Conservation (phyloP, 2,329 filamentous ascomycete genomes). For the Penicillium sp. region DNA sequence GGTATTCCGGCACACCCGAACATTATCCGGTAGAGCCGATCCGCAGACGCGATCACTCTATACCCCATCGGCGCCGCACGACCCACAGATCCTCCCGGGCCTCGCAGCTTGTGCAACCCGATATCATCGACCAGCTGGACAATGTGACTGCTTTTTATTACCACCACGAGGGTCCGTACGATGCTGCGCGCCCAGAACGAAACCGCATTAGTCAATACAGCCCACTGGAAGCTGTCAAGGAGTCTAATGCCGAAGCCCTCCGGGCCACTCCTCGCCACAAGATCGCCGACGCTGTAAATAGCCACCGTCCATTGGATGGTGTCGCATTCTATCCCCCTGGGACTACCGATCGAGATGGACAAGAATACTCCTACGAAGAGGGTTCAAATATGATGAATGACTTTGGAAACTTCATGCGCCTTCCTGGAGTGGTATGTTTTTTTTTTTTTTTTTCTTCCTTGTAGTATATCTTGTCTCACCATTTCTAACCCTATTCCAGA, state of each 20-base stretch:
- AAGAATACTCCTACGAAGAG: slow-evolving; percentile 75
- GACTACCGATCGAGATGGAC: slow-evolving; percentile 64
- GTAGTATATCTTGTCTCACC: neutral
- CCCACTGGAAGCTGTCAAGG: slow-evolving; percentile 73
- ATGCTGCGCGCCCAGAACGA: slow-evolving; percentile 72
- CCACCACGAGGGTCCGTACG: slow-evolving; percentile 89
- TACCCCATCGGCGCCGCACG: slow-evolving; percentile 18
- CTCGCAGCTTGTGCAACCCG: slow-evolving; percentile 56
- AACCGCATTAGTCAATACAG: slow-evolving; percentile 64
- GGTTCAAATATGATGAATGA: slow-evolving; percentile 82
- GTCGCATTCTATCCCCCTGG: slow-evolving; percentile 76
- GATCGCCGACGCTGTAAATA: slow-evolving; percentile 68
- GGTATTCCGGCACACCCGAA: slow-evolving; percentile 27
- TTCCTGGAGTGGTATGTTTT: slow-evolving; percentile 66
- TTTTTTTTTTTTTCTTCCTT: too few relatives aligned
- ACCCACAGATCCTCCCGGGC: slow-evolving; percentile 21
- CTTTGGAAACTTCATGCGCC: slow-evolving; percentile 67
- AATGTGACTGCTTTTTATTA: slow-evolving; percentile 63
- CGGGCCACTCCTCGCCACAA: slow-evolving; percentile 77
- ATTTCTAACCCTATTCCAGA: slow-evolving; percentile 22
- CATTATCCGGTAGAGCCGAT: slow-evolving; percentile 28
- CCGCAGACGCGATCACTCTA: slow-evolving; percentile 16
- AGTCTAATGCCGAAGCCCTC: slow-evolving; percentile 73
- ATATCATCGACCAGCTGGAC: slow-evolving; percentile 80
- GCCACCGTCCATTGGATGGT: slow-evolving; percentile 78